A percentile compares a stretch with the other conserved stretches of the same genome.
Evolutionary conservation across 108 stramenopile genomes (phyloP).

Genomic region (Cyclotella choctawhatcheeana): DNA sequence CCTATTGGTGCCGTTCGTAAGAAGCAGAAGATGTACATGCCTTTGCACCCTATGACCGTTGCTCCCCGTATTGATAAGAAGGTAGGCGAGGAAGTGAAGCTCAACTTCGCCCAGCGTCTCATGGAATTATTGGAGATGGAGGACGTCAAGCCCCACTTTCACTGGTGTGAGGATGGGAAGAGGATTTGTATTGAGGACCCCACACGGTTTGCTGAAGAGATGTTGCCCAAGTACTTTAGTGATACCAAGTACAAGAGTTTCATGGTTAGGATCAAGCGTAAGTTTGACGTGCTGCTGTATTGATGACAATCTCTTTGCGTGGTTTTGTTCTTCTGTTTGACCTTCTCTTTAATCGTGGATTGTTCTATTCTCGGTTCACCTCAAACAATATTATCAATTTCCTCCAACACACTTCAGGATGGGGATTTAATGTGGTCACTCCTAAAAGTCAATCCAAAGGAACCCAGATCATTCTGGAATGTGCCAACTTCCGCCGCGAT

Average conservation of each 20-base stretch:
- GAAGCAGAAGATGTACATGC: constrained; percentile 18
- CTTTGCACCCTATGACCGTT: neutral
- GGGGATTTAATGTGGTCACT: constrained; percentile 6
- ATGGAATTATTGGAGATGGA: constrained; percentile 18
- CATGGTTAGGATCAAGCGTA: constrained; percentile 22
- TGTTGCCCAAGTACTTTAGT: constrained; percentile 20
- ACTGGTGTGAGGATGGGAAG: constrained; percentile 11
- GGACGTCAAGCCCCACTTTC: constrained; percentile 1
- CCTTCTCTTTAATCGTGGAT: neutral
- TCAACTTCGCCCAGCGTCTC: constrained; percentile 20
- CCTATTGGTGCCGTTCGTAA: too few species aligned
- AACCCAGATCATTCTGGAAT: constrained; percentile 4
- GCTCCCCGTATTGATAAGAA: too few species aligned
- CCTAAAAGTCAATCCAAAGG: neutral
- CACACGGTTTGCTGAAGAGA: neutral
- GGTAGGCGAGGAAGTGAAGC: neutral
- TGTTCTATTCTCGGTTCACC: too few species aligned
- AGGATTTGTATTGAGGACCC: constrained; percentile 1
- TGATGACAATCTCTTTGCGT: neutral
- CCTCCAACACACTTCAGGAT: neutral
- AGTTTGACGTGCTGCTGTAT: neutral
- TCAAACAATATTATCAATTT: too few species aligned
- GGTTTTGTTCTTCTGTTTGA: neutral
- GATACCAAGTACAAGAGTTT: constrained; percentile 27
- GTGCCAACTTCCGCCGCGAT: constrained; percentile 14